Evolutionary conservation across 1,139 yeast species (phyloP), one percentile per base, ranked within the genome.

Genomic region (Magnusiomyces suaveolens): DNA sequence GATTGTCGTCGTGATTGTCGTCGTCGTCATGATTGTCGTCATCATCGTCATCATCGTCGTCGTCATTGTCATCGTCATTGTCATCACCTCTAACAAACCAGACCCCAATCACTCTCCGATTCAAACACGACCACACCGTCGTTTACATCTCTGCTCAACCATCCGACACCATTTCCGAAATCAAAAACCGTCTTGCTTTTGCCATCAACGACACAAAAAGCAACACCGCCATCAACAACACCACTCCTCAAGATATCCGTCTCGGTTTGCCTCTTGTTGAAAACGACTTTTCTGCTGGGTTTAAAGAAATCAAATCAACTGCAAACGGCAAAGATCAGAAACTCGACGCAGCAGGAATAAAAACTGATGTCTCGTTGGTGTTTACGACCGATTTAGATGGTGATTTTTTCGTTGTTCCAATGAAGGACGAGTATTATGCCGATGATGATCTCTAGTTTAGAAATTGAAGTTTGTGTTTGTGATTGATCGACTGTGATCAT

Each of bases 401-500:
- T 1, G 51, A 49, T 8, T 49, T 49, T 21, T 2, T 2, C 6
- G 39, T 49, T 12, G n/a, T 21, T 3, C 21, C 25, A 4, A 49
- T 49, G 51, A 39, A 24, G 3, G 51, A 49, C 26, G 51, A 39
- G 16, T 49, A 49, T 20, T 49, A 49, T 49, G 46, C 36, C 26
- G 51, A 49, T 18, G 51, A 36, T 14, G 41, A 4, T 36, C 4
- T 10, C 16, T 10, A 8, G 18, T 36, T 10, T 10, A 36, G 10
- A 36, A 3, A 36, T 36, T 10, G 18, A 36, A 8, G 41, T 16
- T 10, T 8, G 8, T 10, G 3, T 36, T 36, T 36, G 8, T 16
- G 16, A n/a, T 29, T 29, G 10, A 29, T n/a, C n/a, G n/a, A n/a
- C n/a, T n/a, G n/a, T n/a, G n/a, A n/a, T n/a, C n/a, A n/a, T n/a